Evolutionary conservation across 805 yeast genomes (phyloP).

Genomic region (Candida tammaniensis): DNA sequence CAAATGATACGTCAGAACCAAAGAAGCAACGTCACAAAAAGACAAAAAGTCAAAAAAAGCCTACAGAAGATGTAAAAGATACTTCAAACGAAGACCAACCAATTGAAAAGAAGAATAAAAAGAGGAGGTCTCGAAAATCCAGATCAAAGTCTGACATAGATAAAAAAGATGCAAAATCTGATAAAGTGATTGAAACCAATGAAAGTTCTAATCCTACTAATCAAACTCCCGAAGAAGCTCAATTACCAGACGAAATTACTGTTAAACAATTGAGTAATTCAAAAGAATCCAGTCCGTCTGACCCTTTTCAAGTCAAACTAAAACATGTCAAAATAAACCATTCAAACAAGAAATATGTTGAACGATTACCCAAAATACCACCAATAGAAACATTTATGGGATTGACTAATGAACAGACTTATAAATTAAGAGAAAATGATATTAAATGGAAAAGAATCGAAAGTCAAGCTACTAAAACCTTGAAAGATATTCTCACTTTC

Average conservation of each 20-base stretch:
- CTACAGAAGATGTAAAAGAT: neutral
- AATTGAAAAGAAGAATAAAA: neutral
- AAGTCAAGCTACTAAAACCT: conserved; percentile 21
- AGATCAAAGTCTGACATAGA: no score
- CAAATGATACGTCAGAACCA: neutral
- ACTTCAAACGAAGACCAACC: neutral
- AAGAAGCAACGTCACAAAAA: neutral
- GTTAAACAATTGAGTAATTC: neutral
- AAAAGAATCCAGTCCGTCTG: neutral
- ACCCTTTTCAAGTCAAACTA: conserved; percentile 24
- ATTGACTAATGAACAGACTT: conserved; percentile 31
- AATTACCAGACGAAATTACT: neutral
- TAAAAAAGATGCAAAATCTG: no score
- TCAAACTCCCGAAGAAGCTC: neutral
- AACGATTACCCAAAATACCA: conserved; percentile 27
- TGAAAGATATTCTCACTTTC: conserved; percentile 9
- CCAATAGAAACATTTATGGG: conserved; percentile 39
- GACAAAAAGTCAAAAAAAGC: neutral
- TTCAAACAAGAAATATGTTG: conserved; percentile 22
- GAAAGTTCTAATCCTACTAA: neutral
- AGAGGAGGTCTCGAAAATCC: no score
- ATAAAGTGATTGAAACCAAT: neutral
- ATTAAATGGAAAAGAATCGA: conserved; percentile 36
- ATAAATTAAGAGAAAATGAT: conserved; percentile 29
- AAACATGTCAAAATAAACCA: conserved; percentile 20